These are phyloP conservation scores for Ceratocystis albifundus DNA, from an alignment of 2,329 filamentous ascomycete species.

Conservation along the genomic window DNA sequence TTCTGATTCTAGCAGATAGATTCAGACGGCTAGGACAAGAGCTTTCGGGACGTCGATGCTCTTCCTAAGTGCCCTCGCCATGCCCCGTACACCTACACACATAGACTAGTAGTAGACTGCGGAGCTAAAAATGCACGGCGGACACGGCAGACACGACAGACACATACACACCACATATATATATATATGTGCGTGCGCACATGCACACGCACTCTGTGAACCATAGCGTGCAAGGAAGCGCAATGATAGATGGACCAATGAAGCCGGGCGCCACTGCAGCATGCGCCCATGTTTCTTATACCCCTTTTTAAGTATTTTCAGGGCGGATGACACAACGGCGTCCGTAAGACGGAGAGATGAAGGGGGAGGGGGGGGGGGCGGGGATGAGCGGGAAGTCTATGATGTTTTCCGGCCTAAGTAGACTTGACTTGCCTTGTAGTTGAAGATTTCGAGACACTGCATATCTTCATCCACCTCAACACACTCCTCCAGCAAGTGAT, in stretches of 20 bases:
- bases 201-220: not conserved
- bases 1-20: not conserved
- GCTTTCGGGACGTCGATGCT: not conserved
- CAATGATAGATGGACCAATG: not conserved
- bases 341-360: too few relatives aligned
- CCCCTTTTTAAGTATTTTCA: not conserved
- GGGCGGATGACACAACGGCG: too few relatives aligned
- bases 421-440: slow-evolving; percentile 32
- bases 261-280: not conserved
- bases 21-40: not conserved
- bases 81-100: not conserved
- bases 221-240: not conserved
- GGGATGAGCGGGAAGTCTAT: not conserved
- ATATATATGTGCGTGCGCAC: not conserved
- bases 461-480: slow-evolving; percentile 41
- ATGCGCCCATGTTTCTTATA: not conserved
- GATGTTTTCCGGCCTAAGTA: not conserved
- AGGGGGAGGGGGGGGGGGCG: too few relatives aligned
- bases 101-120: not conserved
- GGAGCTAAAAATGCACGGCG: not conserved
- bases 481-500: slow-evolving; percentile 34
- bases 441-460: slow-evolving; percentile 47
- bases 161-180: too few relatives aligned
- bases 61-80: not conserved
- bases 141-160: too few relatives aligned